These are phyloP conservation scores for Selaginella moellendorffii DNA, from an alignment of 75 land plant species.

Conservation along the genomic window DNA sequence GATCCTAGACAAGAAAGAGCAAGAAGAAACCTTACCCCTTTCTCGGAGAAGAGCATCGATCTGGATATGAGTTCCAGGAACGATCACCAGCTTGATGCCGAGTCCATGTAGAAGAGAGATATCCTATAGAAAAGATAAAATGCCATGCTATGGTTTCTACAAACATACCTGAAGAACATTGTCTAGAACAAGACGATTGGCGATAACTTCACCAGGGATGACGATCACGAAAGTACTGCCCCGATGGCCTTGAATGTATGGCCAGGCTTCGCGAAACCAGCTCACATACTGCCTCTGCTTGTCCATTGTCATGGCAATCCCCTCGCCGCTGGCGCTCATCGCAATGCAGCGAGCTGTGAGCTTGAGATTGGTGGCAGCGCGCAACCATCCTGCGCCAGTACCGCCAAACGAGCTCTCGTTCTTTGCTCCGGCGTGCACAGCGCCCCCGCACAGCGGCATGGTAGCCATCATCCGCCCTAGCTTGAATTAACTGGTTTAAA, in stretches of 20 bases:
- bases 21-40: constrained; percentile 40
- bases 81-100: constrained; percentile 75
- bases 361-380: no score
- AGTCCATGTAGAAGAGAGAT: constrained; percentile 82
- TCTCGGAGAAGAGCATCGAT: constrained; percentile 70
- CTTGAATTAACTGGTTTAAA: no score
- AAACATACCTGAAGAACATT: constrained; percentile 53
- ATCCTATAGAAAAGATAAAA: constrained; percentile 41
- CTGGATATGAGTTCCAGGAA: constrained; percentile 88
- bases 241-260: constrained; percentile 8
- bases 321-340: no score
- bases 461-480: no score
- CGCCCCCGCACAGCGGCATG: no score
- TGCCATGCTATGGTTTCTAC: no score
- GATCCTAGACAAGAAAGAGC: no score
- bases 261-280: constrained; percentile 7
- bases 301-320: no score
- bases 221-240: constrained; percentile 4
- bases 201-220: constrained; percentile 9
- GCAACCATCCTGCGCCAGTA: no score
- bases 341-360: no score
- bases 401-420: no score
- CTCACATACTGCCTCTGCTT: constrained; percentile 2
- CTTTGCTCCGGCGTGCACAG: no score
- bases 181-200: constrained; percentile 27